These are phyloP conservation scores for Phoma sp. DNA, from an alignment of 2,329 filamentous ascomycete genomes.

Conservation along the genomic window DNA sequence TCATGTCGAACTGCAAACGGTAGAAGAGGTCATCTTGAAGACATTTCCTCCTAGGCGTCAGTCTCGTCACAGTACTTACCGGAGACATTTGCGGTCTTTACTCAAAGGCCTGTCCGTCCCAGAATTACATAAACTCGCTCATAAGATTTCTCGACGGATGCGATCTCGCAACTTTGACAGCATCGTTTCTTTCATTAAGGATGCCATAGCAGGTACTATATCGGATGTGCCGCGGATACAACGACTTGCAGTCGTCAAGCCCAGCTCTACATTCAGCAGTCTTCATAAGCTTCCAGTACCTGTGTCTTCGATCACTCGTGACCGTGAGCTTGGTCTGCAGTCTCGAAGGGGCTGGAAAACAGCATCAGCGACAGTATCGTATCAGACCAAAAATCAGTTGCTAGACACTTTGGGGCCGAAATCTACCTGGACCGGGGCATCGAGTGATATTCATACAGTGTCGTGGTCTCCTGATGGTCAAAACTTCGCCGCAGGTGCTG, in stretches of 20 bases:
- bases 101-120: slow-evolving; percentile 32
- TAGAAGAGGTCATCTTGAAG: slow-evolving; percentile 24
- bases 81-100: slow-evolving; percentile 30
- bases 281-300: slow-evolving; percentile 24
- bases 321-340: slow-evolving; percentile 42
- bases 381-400: slow-evolving; percentile 36
- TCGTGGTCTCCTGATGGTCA: slow-evolving; percentile 63
- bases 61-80: slow-evolving; percentile 20
- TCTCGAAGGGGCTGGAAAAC: slow-evolving; percentile 35
- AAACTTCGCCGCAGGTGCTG: slow-evolving; percentile 63
- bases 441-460: slow-evolving; percentile 62
- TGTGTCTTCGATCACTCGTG: slow-evolving; percentile 31
- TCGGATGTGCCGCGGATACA: slow-evolving; percentile 30
- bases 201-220: slow-evolving; percentile 33
- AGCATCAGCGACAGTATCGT: slow-evolving; percentile 28
- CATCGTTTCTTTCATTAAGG: slow-evolving; percentile 40
- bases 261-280: slow-evolving; percentile 22
- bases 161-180: slow-evolving; percentile 25
- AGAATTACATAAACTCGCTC: slow-evolving; percentile 25
- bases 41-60: slow-evolving; percentile 4
- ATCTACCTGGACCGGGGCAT: slow-evolving; percentile 62
- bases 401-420: slow-evolving; percentile 51
- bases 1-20: slow-evolving; percentile 29
- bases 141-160: slow-evolving; percentile 22
- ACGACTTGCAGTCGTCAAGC: slow-evolving; percentile 32